These are phyloP conservation scores for Aphanomyces astaci DNA, from an alignment of 352 stramenopile genomes.

Conservation along the genomic window DNA sequence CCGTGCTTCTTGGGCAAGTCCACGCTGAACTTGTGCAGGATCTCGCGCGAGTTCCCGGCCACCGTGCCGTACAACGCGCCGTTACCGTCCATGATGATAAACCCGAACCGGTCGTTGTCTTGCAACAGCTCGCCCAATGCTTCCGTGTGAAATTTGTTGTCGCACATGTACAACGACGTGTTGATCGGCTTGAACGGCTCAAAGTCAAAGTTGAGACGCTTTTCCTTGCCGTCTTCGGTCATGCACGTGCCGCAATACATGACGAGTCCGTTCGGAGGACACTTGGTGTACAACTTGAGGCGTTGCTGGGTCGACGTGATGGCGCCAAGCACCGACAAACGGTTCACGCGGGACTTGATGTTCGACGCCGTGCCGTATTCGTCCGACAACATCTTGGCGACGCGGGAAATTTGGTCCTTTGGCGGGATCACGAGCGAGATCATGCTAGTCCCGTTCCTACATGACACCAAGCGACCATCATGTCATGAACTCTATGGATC, in stretches of 20 bases:
- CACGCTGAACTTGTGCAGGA: conserved; percentile 95
- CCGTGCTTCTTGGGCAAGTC: conserved; percentile 99
- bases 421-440: conserved; percentile 99
- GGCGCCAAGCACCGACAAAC: conserved; percentile 95
- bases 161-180: conserved; percentile 99
- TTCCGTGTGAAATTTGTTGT: conserved; percentile 99
- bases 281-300: conserved; percentile 98
- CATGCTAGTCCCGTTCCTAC: conserved; percentile 99
- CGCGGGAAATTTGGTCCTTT: conserved; percentile 96
- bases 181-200: conserved; percentile 99
- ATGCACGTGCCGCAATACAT: conserved; percentile 99
- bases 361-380: conserved; percentile 99
- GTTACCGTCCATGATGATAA: conserved; percentile 99
- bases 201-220: conserved; percentile 99
- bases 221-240: conserved; percentile 99
- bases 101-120: conserved; percentile 99
- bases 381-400: conserved; percentile 98
- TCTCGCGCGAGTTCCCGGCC: conserved; percentile 86
- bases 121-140: conserved; percentile 97
- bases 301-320: conserved; percentile 99
- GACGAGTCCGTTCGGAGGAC: conserved; percentile 95
- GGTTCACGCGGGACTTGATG: conserved; percentile 99
- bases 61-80: conserved; percentile 97
- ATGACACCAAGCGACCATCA: no score
- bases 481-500: no score